A percentile compares a stretch with the other conserved stretches of the same genome.
phyloP scores from a whole-genome alignment of 2,329 filamentous ascomycete genomes.

The Ascochyta pisi region DNA sequence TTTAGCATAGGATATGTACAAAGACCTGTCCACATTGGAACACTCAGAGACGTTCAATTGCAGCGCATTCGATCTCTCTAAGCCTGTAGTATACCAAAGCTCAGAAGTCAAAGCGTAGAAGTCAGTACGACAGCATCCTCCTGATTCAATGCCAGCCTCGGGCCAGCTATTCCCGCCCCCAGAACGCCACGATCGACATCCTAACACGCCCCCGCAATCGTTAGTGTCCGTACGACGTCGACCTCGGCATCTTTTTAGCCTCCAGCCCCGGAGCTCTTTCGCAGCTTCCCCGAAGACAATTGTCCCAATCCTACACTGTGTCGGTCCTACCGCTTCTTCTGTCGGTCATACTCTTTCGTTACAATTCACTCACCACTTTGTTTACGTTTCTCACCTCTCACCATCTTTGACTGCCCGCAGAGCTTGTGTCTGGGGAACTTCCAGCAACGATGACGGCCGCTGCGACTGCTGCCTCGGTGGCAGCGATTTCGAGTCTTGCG shows the following conservation, averaged over 20 bases:
- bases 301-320: background rate
- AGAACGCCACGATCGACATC: conserved; percentile 12
- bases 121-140: background rate
- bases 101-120: background rate
- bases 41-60: background rate
- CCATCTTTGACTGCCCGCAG: too few species aligned
- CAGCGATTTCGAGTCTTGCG: conserved; percentile 50
- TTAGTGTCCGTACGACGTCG: conserved; percentile 18
- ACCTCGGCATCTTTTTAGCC: conserved; percentile 31
- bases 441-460: conserved; percentile 25
- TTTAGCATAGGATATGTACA: background rate
- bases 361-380: background rate
- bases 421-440: too few species aligned
- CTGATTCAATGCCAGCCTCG: conserved; percentile 3
- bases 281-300: background rate
- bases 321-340: background rate
- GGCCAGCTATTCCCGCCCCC: conserved; percentile 8
- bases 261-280: conserved; percentile 1
- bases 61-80: background rate
- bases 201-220: conserved; percentile 23
- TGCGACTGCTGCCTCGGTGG: conserved; percentile 36
- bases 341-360: background rate
- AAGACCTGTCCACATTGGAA: background rate
- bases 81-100: background rate
- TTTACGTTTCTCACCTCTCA: background rate